Evolutionary conservation across 2,329 filamentous ascomycete species (phyloP).

Genomic region (Fusarium graminum): DNA sequence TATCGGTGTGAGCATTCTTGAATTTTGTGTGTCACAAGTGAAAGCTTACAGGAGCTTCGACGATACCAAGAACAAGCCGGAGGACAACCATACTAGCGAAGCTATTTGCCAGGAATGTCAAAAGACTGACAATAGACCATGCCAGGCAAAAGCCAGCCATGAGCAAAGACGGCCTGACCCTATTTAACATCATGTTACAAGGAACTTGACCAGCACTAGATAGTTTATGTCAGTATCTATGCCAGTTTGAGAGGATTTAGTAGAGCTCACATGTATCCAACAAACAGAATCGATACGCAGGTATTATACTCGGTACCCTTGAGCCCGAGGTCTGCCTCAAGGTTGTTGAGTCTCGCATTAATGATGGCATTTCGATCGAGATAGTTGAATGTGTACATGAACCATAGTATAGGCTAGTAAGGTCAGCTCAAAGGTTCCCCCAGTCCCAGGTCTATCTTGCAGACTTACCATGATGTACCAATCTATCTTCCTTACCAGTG

Average conservation of each 20-base stretch:
- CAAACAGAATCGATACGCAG: background rate
- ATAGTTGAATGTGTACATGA: conserved; percentile 58
- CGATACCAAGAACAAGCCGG: too few species aligned
- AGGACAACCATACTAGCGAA: too few species aligned
- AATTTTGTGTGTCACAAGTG: too few species aligned
- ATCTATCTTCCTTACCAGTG: conserved; percentile 39
- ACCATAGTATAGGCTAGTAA: conserved; percentile 50
- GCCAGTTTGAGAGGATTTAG: background rate
- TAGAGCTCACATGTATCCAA: background rate
- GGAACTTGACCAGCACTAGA: background rate
- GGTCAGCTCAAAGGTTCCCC: too few species aligned
- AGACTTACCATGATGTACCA: conserved; percentile 34
- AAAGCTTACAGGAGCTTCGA: too few species aligned
- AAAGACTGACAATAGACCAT: background rate
- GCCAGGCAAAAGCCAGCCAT: background rate
- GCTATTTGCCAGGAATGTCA: background rate
- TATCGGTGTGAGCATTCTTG: too few species aligned
- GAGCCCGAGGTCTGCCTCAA: conserved; percentile 65
- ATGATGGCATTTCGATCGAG: conserved; percentile 68
- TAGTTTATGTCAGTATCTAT: background rate
- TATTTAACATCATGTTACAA: background rate
- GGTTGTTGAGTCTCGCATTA: conserved; percentile 65
- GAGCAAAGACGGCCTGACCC: background rate
- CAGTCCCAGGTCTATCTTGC: too few species aligned
- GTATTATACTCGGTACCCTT: conserved; percentile 44